Conservation (phyloP, 2,329 filamentous ascomycete species). For the Parafenestella ontariensis region DNA sequence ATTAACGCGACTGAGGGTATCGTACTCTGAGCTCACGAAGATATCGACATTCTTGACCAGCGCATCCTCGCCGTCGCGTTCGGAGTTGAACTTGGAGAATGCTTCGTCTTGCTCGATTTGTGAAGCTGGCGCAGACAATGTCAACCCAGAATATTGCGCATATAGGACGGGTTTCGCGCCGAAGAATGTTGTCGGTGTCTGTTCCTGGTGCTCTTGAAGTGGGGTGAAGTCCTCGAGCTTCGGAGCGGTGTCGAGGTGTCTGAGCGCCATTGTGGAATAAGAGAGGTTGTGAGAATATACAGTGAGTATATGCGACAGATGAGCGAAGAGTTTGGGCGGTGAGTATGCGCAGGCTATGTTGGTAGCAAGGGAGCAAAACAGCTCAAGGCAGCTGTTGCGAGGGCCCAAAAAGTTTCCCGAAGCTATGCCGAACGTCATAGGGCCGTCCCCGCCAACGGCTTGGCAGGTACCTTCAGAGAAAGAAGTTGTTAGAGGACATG, state of each 20-base stretch:
- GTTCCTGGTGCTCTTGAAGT: constrained; percentile 72
- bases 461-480: constrained; percentile 23
- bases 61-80: constrained; percentile 33
- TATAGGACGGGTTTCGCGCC: constrained; percentile 75
- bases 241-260: constrained; percentile 65
- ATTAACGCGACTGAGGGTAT: background rate
- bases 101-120: constrained; percentile 60
- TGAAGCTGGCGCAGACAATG: constrained; percentile 63
- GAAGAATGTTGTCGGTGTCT: constrained; percentile 76
- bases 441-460: constrained; percentile 18
- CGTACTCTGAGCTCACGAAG: constrained; percentile 57
- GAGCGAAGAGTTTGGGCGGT: background rate
- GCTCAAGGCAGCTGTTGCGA: constrained; percentile 5
- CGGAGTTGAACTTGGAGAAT: constrained; percentile 53
- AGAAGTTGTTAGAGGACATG: too few species aligned
- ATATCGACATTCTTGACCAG: constrained; percentile 52
- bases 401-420: constrained; percentile 30
- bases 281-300: background rate
- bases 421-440: constrained; percentile 23
- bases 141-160: constrained; percentile 64
- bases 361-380: background rate
- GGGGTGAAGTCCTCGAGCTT: constrained; percentile 66
- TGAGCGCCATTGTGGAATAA: constrained; percentile 42
- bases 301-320: background rate
- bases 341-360: background rate